Evolutionary conservation across 2,329 filamentous ascomycete species (phyloP), one percentile per base, ranked within the genome.

Genomic region (Gnomoniopsis smithogilvyi): DNA sequence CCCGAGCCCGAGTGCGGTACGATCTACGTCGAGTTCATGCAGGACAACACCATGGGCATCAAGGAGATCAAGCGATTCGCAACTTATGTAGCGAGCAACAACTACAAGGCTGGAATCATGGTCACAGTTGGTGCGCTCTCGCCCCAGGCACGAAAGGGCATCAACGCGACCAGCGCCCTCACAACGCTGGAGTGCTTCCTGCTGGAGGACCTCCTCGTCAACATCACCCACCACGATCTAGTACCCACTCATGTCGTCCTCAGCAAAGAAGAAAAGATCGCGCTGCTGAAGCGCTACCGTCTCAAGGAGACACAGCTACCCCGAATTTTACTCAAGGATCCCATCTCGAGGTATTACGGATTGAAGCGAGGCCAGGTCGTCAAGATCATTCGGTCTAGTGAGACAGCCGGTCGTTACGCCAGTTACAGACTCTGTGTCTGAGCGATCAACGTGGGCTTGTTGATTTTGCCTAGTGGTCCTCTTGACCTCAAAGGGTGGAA

Each of bases 301-400:
- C 78, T 99, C 74, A 98, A 97, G 85, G 95, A 99, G 82, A 97
- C 92, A 11, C 95, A 99, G 79, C 80, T 99, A 70, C 95, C 95
- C 4, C 84, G 95, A 58, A 96, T 99, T 68, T 85, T 96, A 74
- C 85, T 90, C 65, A 91, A 90, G 66, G 95, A 99, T 73, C 95
- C 95, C 3, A 92, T 99, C 54, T 91, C 95, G 26, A 88, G 90
- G 68, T 99, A 98, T 74, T 79, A 97, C 57, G 95, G 95, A 14
- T 79, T 99, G 72, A 89, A 90, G 79, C 84, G 93, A 71, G 92
- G 93, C 3, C 91, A 97, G 76, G 93, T 99, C 3, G 95, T 99
- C 69, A 99, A 99, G 85, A 99, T 99, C 68, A 97, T 99, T 69
- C 83, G 95, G 65, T 93, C 89, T 74, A 93, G 89, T 70, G 95